Evolutionary conservation across 306 rosid species (phyloP).

Genomic region (Lagenaria siceraria): DNA sequence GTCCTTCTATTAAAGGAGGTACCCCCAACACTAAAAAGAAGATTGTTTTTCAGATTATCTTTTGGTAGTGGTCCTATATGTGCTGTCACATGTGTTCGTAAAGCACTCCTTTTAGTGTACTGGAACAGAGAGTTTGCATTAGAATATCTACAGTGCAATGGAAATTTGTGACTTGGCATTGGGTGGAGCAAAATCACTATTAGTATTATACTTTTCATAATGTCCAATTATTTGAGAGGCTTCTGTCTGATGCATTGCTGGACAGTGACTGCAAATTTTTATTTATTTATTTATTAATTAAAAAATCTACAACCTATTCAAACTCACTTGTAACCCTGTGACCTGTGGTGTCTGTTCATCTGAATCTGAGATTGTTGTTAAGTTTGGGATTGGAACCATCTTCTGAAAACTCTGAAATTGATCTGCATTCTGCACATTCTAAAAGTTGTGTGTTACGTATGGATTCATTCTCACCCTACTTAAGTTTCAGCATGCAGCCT

Average conservation of each 20-base stretch:
- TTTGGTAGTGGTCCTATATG: not conserved
- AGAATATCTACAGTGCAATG: not conserved
- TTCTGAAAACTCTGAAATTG: not conserved
- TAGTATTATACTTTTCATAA: not conserved
- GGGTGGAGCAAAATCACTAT: not conserved
- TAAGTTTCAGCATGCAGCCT: constrained; percentile 78
- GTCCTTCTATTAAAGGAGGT: not conserved
- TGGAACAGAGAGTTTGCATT: not conserved
- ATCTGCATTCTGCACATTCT: not conserved
- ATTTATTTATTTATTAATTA: not conserved
- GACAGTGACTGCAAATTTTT: not conserved
- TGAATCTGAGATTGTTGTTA: not conserved
- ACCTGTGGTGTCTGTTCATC: not conserved
- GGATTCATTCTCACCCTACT: constrained; percentile 2
- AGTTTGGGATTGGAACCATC: not conserved
- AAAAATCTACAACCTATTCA: not conserved
- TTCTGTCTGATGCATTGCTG: not conserved
- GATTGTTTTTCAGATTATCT: not conserved
- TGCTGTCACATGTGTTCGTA: not conserved
- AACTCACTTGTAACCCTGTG: not conserved
- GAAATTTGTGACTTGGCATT: not conserved
- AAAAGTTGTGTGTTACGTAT: not conserved
- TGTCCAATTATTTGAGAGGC: not conserved
- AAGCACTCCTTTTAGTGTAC: not conserved
- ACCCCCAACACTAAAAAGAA: not conserved